Percentiles rank a stretch among this genome's conserved stretches.
phyloP scores from a whole-genome alignment of 192 early-diverging fungal species.

The Entomortierella beljakovae region DNA sequence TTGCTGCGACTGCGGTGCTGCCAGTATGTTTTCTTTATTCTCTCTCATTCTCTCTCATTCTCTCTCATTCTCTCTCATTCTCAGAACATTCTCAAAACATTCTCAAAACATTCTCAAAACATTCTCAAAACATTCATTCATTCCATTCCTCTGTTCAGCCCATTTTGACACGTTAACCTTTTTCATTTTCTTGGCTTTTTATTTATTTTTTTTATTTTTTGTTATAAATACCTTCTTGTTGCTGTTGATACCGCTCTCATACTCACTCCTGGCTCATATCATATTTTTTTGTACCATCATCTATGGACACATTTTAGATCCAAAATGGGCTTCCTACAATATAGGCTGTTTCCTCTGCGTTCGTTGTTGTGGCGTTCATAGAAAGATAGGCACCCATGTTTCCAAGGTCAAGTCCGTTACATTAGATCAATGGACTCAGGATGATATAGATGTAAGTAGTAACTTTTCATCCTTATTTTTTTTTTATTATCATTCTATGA shows the following conservation, averaged over 20 bases:
- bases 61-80: background rate
- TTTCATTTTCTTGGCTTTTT: no score
- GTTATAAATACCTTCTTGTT: background rate
- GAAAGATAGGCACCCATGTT: conserved; percentile 91
- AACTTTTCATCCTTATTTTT: background rate
- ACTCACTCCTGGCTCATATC: background rate
- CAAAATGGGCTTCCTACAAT: conserved; percentile 91
- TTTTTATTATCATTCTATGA: background rate
- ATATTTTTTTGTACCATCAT: background rate
- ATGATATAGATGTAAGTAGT: conserved; percentile 79
- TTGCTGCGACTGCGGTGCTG: conserved; percentile 82
- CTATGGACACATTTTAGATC: conserved; percentile 62
- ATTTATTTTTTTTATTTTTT: no score
- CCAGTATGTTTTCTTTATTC: conserved; percentile 62
- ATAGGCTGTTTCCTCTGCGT: conserved; percentile 96
- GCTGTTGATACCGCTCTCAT: no score
- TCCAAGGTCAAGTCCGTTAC: conserved; percentile 91
- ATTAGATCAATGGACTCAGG: conserved; percentile 90
- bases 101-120: no score
- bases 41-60: background rate
- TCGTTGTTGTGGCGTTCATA: conserved; percentile 84
- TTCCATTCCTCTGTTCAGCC: no score
- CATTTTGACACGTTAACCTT: no score
- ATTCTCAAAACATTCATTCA: no score
- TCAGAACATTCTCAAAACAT: no score